Evolutionary conservation across 2,329 filamentous ascomycete species (phyloP).

Genomic region (Beauveria rudraprayagi): DNA sequence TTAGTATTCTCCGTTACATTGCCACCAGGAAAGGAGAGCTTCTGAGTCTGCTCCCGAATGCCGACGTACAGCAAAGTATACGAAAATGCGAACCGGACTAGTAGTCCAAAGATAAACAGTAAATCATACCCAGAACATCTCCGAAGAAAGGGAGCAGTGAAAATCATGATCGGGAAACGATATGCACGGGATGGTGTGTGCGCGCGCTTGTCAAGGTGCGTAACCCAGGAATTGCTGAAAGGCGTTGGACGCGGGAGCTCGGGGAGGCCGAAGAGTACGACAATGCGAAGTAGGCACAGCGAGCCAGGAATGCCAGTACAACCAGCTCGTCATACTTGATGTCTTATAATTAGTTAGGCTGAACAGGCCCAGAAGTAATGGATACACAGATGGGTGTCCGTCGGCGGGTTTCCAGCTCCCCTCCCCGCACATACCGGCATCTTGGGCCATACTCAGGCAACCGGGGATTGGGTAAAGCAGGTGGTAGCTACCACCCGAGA

Average conservation of each 20-base stretch:
- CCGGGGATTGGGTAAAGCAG: background rate
- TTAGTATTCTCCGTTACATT: background rate
- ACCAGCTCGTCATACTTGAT: background rate
- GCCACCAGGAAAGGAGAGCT: background rate
- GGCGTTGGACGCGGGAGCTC: background rate
- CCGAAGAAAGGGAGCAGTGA: background rate
- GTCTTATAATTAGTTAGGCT: background rate
- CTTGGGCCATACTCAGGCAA: background rate
- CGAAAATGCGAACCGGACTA: background rate
- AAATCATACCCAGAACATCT: too few relatives aligned
- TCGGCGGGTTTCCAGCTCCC: background rate
- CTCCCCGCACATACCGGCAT: background rate
- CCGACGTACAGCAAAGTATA: background rate
- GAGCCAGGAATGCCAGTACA: too few relatives aligned
- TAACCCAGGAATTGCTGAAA: background rate
- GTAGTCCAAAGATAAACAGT: background rate
- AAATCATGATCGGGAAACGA: background rate
- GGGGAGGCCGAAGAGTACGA: background rate
- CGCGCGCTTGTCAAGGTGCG: background rate
- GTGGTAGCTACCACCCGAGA: background rate
- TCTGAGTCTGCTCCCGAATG: too few relatives aligned
- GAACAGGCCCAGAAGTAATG: background rate
- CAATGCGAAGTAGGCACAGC: background rate
- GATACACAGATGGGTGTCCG: background rate
- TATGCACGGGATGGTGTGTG: background rate